phyloP scores from a whole-genome alignment of 2,329 filamentous ascomycete genomes.

The Dothidotthia symphoricarpi region DNA sequence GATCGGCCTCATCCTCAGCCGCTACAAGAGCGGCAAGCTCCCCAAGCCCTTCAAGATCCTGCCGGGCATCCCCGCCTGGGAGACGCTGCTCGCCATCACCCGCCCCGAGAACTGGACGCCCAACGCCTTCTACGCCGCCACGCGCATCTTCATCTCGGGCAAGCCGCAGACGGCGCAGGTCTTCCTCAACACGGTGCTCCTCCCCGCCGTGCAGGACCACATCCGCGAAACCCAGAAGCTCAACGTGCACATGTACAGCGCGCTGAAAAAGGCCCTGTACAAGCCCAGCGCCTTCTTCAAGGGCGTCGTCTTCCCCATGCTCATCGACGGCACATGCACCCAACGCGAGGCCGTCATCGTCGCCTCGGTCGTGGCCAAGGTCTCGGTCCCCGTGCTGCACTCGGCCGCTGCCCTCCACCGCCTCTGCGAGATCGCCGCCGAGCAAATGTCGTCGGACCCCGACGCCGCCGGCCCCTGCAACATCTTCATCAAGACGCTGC shows the following conservation, averaged over 20 bases:
- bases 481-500: constrained; percentile 86
- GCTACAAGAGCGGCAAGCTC: constrained; percentile 94
- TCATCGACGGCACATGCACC: constrained; percentile 82
- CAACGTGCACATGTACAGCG: constrained; percentile 92
- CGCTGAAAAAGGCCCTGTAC: constrained; percentile 87
- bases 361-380: constrained; percentile 76
- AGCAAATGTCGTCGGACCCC: constrained; percentile 77
- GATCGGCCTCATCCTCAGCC: constrained; percentile 82
- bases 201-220: constrained; percentile 88
- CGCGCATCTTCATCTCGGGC: constrained; percentile 84
- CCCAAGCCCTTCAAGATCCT: constrained; percentile 98
- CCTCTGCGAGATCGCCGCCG: constrained; percentile 89
- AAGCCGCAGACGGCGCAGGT: constrained; percentile 77
- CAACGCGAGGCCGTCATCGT: constrained; percentile 90
- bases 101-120: constrained; percentile 74
- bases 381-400: constrained; percentile 87
- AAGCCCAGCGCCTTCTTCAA: constrained; percentile 97
- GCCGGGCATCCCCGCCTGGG: constrained; percentile 88
- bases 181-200: constrained; percentile 82
- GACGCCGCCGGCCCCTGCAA: constrained; percentile 91
- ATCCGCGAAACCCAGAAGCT: constrained; percentile 93
- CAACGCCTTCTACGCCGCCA: constrained; percentile 84
- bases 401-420: constrained; percentile 88
- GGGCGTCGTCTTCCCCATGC: constrained; percentile 87
- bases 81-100: constrained; percentile 82